phyloP scores from a whole-genome alignment of 768 basidiomycete genomes.

The Pilatotrama ljubarskyi region DNA sequence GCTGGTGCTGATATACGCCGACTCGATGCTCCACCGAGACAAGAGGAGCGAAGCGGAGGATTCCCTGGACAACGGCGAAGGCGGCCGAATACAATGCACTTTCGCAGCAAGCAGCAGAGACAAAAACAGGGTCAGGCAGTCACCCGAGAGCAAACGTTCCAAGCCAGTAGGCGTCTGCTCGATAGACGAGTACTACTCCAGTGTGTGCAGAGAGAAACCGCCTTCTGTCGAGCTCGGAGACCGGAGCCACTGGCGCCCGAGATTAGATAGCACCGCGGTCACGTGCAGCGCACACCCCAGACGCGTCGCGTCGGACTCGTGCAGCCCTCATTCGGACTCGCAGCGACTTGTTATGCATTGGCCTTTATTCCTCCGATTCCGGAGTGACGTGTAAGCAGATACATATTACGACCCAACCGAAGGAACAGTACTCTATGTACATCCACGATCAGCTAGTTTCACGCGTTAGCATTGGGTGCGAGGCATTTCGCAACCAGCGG shows the following conservation, averaged over 20 bases:
- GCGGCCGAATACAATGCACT: constrained; percentile 1
- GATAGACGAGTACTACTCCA: too few species aligned
- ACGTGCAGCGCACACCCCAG: neutral
- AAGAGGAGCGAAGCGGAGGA: neutral
- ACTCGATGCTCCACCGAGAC: constrained; percentile 1
- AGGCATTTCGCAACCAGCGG: constrained; percentile 29
- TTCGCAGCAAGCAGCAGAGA: neutral
- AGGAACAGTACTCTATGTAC: too few species aligned
- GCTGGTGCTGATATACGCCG: neutral
- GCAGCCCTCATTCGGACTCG: too few species aligned
- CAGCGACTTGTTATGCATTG: too few species aligned
- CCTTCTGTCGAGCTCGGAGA: neutral
- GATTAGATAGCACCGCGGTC: neutral
- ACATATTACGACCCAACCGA: too few species aligned
- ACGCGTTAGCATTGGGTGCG: constrained; percentile 16
- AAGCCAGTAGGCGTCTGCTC: neutral
- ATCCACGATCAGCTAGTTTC: neutral
- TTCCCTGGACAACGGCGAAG: neutral
- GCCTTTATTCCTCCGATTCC: too few species aligned
- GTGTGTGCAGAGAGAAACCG: too few species aligned
- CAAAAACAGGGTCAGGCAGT: neutral
- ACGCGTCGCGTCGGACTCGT: neutral
- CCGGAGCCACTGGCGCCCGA: neutral
- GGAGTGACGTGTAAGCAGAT: too few species aligned
- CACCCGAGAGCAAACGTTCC: neutral